Evolutionary conservation across 441 rosid species (phyloP), one percentile per base, ranked within the genome.

Genomic region (Erodium moschatum): DNA sequence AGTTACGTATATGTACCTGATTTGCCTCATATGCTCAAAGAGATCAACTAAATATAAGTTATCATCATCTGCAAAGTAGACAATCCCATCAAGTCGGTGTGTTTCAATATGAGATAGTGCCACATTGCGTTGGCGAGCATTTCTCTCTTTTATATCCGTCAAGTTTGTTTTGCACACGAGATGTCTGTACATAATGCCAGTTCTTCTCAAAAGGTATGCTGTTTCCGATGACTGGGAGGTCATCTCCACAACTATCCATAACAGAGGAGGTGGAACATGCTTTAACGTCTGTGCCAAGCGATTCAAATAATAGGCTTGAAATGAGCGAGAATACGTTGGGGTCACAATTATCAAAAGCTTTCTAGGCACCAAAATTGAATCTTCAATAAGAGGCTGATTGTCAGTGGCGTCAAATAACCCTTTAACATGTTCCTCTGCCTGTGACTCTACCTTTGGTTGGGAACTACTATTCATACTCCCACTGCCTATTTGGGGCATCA

Each of bases 221-320:
- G 85, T 78, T 79, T 85, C 85, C 8, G 76, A 81, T 48, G 88
- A 84, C 74, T 85, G 90, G 48, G 82, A 72, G 69, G 78, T 66
- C 85, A 76, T 78, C 77, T 85, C 90, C 77, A 85, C 87, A 65
- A 85, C 92, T 52, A 84, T 81, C 92, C 92, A 87, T 81, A 87
- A 68, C 18, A 87, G 72, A 66, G 90, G 92, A 70, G 85, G 82
- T 58, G 74, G 76, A 16, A 81, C 83, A 19, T 76, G 75, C 74
- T 74, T 81, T 71, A 87, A 69, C 7, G 88, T 77, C 65, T 79
- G 61, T 0, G 82, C 86, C 82, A 85, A 69, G 40, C 79, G 84
- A 66, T 78, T 84, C 73, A 87, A 73, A 76, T 80, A 79, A 73
- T 78, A 81, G 18, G 83, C 81, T 74, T 81, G 88, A 72, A 81